Conservation (phyloP, 805 yeast species). For the Grigorovia humatica region DNA sequence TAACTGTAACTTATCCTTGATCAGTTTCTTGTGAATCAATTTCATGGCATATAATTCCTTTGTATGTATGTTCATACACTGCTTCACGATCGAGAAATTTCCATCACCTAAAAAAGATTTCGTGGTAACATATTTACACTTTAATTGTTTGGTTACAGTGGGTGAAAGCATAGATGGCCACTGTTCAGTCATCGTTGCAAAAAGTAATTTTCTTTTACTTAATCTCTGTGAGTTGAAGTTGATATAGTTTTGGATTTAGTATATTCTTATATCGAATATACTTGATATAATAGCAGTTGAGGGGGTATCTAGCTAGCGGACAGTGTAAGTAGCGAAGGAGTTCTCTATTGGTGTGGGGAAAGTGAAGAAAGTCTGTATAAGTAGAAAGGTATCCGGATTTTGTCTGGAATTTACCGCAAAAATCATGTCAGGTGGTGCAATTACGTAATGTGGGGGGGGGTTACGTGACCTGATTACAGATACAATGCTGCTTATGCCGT, state of each 20-base stretch:
- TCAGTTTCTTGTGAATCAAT: slow-evolving; percentile 21
- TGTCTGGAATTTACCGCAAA: too few species aligned
- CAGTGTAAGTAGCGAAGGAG: background rate
- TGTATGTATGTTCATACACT: slow-evolving; percentile 36
- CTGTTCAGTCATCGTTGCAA: background rate
- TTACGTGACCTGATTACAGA: background rate
- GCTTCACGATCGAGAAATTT: slow-evolving; percentile 40
- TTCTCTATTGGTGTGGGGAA: background rate
- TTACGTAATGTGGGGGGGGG: background rate
- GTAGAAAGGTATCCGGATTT: too few species aligned
- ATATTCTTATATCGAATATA: too few species aligned
- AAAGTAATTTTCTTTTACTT: background rate
- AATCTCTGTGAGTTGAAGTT: background rate
- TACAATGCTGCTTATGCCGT: background rate
- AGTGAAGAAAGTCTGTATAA: too few species aligned
- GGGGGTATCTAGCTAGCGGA: background rate
- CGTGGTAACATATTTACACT: slow-evolving; percentile 24
- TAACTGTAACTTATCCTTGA: slow-evolving; percentile 25
- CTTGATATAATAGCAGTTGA: too few species aligned
- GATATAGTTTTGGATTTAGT: background rate
- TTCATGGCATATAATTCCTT: slow-evolving; percentile 41
- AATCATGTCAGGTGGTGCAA: too few species aligned
- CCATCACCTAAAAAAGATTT: slow-evolving; percentile 35
- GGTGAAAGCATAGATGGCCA: slow-evolving; percentile 8
- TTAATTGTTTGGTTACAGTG: slow-evolving; percentile 4